Evolutionary conservation across 2,329 filamentous ascomycete species (phyloP), one percentile per base, ranked within the genome.

Genomic region (Penicillium sp.): DNA sequence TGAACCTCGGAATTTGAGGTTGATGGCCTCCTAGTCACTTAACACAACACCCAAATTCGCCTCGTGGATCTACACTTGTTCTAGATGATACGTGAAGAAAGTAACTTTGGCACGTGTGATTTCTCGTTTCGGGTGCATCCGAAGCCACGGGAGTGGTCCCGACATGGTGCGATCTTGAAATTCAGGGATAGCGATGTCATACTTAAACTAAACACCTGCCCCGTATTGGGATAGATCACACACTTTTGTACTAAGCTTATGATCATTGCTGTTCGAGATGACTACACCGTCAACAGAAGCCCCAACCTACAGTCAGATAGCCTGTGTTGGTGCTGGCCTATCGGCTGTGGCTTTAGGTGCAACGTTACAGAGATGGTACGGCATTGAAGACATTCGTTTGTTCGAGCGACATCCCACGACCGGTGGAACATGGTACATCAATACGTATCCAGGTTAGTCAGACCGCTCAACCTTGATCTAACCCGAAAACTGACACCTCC

Each of bases 391-490:
- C 59, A 80, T 88, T 61, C 75, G 75, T 11, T 79, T 89, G 68
- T 88, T 88, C 60, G 87, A 89, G 40, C 76, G 82, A 24, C 76
- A 85, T 60, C 67, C 76, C 7, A 78, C 78, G 2, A 75, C 85
- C 19, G 86, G 86, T 19, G 87, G 86, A 11, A 88, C 86, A 2
- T 89, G 87, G 87, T 79, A 80, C 68, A 79, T 81, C 53, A 89
- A 87, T 68, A 75, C 79, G 27, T 89, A 89, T 70, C 86, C 83
- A 36, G 82, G 69, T 69, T 6, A 19, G 41, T 18, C 18, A 44
- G 36, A 19, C 41, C 9, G 5, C 41, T 13, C n/a, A 27, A 44
- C 41, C 1, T 44, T 3, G 10, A 9, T 27, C 9, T 24, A 27
- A 44, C 41, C 7, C 4, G 19, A 22, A 41, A 35, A 46, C 53